These are phyloP conservation scores for Aspergillus novoparasiticus DNA, from an alignment of 2,329 filamentous ascomycete genomes.

Conservation along the genomic window DNA sequence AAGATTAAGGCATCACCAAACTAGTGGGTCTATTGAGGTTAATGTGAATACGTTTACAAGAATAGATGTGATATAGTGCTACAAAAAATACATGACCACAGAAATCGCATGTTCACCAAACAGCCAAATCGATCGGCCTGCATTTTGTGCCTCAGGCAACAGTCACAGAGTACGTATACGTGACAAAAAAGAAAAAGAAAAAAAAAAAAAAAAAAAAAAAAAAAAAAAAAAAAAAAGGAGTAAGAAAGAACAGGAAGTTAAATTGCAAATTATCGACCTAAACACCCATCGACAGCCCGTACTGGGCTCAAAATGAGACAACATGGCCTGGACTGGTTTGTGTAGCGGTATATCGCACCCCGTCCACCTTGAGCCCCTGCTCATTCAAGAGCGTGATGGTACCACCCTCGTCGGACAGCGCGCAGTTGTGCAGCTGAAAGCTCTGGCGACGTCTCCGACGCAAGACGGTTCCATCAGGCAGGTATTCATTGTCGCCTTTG, in stretches of 20 bases:
- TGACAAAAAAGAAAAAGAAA: no score
- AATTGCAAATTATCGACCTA: no score
- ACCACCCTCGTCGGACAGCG: conserved; percentile 15
- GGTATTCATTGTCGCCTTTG: conserved; percentile 12
- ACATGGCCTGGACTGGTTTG: conserved; percentile 1
- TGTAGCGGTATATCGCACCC: conserved; percentile 16
- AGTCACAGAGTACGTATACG: not conserved
- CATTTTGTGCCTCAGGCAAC: not conserved
- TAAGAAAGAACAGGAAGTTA: no score
- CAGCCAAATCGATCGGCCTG: not conserved
- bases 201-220: not conserved
- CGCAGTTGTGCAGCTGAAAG: conserved; percentile 10
- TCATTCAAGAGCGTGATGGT: conserved; percentile 20
- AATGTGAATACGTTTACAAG: no score
- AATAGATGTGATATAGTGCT: no score
- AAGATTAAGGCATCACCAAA: no score
- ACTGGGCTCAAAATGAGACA: not conserved
- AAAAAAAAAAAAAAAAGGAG: no score
- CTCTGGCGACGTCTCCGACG: conserved; percentile 6
- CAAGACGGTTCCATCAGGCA: conserved; percentile 13
- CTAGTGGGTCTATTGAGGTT: no score
- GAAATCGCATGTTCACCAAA: no score
- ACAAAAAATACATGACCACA: no score
- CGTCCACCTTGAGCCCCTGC: conserved; percentile 19
- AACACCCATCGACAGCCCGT: no score